Percentiles rank a stretch among this genome's conserved stretches.
phyloP scores from a whole-genome alignment of 176 grass and related monocot genomes.

The Carex littledalei region DNA sequence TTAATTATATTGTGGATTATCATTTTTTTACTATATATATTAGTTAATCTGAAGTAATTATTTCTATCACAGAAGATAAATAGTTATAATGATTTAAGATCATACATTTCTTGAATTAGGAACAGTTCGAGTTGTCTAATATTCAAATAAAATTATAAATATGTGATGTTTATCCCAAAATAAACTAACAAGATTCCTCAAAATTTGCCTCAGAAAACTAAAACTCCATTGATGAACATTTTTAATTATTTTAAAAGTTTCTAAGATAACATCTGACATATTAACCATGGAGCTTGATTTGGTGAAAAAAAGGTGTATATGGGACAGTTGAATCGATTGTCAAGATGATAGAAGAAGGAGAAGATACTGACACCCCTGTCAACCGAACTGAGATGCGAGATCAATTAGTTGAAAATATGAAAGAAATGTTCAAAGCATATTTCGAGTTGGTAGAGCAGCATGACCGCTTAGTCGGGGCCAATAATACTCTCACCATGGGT shows the following conservation, averaged over 20 bases:
- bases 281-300: slow-evolving; percentile 3
- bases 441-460: slow-evolving; percentile 11
- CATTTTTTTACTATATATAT: background rate
- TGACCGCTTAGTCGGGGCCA: background rate
- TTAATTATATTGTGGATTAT: background rate
- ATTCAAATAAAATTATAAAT: background rate
- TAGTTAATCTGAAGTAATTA: background rate
- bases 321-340: slow-evolving; percentile 1
- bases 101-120: background rate
- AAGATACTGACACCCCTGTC: background rate
- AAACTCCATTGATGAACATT: background rate
- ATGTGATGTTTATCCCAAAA: background rate
- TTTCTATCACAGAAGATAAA: background rate
- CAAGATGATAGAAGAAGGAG: slow-evolving; percentile 1
- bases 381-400: background rate
- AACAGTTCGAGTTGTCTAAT: background rate
- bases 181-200: background rate
- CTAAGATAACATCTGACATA: background rate
- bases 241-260: background rate
- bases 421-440: slow-evolving; percentile 20
- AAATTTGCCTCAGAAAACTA: background rate
- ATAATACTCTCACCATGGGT: background rate
- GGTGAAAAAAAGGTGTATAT: background rate
- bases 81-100: background rate
- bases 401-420: background rate